Conservation (phyloP, 768 basidiomycete genomes). For the Phlebiopsis gigantea region DNA sequence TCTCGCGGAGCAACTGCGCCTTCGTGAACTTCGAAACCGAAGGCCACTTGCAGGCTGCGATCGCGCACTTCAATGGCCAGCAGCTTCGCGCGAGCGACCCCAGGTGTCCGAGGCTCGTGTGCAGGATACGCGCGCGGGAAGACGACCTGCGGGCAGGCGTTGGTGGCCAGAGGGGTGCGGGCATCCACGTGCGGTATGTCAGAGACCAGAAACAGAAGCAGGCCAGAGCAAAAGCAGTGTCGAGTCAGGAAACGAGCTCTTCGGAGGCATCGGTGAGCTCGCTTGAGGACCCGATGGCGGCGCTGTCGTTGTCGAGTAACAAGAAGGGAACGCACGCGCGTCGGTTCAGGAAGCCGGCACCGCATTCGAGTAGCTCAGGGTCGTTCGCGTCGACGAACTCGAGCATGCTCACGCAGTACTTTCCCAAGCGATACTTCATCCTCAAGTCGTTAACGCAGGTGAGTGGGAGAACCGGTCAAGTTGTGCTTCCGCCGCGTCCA, state of each 20-base stretch:
- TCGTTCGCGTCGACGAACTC: conserved; percentile 83
- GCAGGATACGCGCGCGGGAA: conserved; percentile 71
- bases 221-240: conserved; percentile 18
- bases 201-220: conserved; percentile 48
- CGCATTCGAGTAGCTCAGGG: conserved; percentile 52
- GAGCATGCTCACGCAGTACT: conserved; percentile 67
- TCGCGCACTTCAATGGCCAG: conserved; percentile 65
- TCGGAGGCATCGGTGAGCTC: conserved; percentile 18
- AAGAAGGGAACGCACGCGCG: conserved; percentile 26
- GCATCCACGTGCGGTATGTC: conserved; percentile 82
- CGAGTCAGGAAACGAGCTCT: conserved; percentile 9
- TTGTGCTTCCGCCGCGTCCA: background rate
- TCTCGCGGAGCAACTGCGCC: conserved; percentile 91
- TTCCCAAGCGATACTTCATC: conserved; percentile 89
- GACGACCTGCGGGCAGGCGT: conserved; percentile 90
- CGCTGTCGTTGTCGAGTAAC: conserved; percentile 35
- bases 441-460: conserved; percentile 84
- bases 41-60: conserved; percentile 57
- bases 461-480: conserved; percentile 4
- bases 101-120: conserved; percentile 74
- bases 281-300: conserved; percentile 19
- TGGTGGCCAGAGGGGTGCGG: conserved; percentile 82
- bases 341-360: conserved; percentile 15
- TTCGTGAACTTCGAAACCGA: conserved; percentile 85
- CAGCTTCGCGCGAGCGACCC: conserved; percentile 66